Evolutionary conservation across 1,284 basidiomycete genomes (phyloP).

Genomic region (Puccinia hordei): DNA sequence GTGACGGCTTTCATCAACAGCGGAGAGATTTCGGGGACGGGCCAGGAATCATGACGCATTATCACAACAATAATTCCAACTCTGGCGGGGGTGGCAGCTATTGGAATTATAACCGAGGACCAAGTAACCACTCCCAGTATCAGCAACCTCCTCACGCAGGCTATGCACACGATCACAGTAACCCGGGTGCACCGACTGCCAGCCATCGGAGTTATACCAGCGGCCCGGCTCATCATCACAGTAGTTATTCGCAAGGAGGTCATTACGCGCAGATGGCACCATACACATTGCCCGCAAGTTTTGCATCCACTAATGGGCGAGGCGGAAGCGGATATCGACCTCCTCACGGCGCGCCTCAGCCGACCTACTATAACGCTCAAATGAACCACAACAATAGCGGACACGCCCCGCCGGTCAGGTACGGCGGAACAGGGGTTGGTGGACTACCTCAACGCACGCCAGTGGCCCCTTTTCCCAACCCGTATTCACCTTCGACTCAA

Average conservation of each 20-base stretch:
- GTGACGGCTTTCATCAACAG: slow-evolving; percentile 45
- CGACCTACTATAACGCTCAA: background rate
- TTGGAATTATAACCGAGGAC: slow-evolving; percentile 18
- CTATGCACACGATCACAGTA: slow-evolving; percentile 1
- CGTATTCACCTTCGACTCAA: background rate
- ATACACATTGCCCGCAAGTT: background rate
- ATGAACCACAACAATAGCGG: background rate
- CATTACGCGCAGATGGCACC: background rate
- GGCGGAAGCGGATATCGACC: slow-evolving; percentile 5
- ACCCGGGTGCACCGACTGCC: background rate
- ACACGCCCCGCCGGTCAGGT: slow-evolving; percentile 3
- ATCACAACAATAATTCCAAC: slow-evolving; percentile 16
- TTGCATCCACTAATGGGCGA: background rate
- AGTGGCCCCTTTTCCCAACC: background rate
- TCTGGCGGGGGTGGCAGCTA: slow-evolving; percentile 12
- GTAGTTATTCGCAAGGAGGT: background rate
- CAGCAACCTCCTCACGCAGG: slow-evolving; percentile 8
- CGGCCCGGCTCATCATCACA: slow-evolving; percentile 1
- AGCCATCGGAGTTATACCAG: background rate
- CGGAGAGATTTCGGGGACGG: slow-evolving; percentile 46
- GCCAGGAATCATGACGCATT: slow-evolving; percentile 32
- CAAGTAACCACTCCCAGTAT: background rate
- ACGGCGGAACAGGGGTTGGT: slow-evolving; percentile 43
- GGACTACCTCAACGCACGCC: slow-evolving; percentile 18
- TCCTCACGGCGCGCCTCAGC: background rate